Conservation (phyloP, 257 asterid species). For the Forsythia suspensa region DNA sequence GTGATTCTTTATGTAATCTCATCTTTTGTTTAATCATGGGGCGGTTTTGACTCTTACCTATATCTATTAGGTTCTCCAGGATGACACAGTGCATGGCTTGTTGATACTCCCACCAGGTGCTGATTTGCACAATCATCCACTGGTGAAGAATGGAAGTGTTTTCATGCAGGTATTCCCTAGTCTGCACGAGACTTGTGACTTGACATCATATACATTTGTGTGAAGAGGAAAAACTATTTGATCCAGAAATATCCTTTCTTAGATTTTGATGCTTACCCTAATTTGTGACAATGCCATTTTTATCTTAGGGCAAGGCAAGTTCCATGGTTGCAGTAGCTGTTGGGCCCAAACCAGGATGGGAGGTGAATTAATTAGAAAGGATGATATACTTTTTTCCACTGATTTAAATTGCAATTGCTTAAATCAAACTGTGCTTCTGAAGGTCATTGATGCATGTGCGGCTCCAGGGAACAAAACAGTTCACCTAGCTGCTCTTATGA, state of each 20-base stretch:
- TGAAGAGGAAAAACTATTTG: slow-evolving; percentile 5
- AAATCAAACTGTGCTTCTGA: slow-evolving; percentile 31
- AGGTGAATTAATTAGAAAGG: slow-evolving; percentile 36
- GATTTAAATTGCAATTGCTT: slow-evolving; percentile 16
- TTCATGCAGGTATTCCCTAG: slow-evolving; percentile 68
- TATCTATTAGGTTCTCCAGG: slow-evolving; percentile 60
- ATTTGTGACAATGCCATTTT: background rate
- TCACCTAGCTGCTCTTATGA: slow-evolving; percentile 91
- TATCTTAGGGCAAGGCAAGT: slow-evolving; percentile 84
- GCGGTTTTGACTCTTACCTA: slow-evolving; percentile 9
- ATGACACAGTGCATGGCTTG: slow-evolving; percentile 75
- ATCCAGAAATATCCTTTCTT: background rate
- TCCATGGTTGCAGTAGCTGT: slow-evolving; percentile 91
- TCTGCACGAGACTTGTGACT: background rate
- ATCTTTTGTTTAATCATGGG: background rate
- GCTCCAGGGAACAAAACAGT: slow-evolving; percentile 98
- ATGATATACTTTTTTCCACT: background rate
- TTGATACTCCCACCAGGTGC: slow-evolving; percentile 81
- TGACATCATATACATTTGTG: background rate
- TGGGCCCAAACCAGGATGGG: slow-evolving; percentile 84
- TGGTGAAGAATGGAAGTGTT: slow-evolving; percentile 63
- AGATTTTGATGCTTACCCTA: background rate
- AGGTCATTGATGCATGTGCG: slow-evolving; percentile 96
- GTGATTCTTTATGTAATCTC: background rate
- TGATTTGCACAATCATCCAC: slow-evolving; percentile 87